These are phyloP conservation scores for Xylaria polymorpha DNA, from an alignment of 2,329 filamentous ascomycete genomes.

Conservation along the genomic window DNA sequence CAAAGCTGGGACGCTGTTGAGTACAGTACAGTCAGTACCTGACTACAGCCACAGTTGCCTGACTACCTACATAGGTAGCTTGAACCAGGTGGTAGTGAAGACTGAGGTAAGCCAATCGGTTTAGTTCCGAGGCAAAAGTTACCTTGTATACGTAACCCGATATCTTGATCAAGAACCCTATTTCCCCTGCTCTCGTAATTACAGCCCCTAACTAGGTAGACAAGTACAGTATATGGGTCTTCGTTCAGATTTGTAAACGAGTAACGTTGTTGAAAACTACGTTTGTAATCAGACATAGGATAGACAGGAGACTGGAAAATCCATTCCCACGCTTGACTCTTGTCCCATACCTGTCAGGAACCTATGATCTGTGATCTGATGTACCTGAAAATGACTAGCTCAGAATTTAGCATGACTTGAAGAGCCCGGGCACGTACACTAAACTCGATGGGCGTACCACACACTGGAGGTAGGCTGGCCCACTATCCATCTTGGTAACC, in stretches of 20 bases:
- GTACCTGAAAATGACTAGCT: conserved; percentile 4
- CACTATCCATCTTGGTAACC: conserved; percentile 30
- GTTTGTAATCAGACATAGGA: background rate
- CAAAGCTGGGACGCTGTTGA: background rate
- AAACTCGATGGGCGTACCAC: background rate
- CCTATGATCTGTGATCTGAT: too few relatives aligned
- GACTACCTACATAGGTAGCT: background rate
- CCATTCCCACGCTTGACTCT: background rate
- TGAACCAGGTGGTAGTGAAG: background rate
- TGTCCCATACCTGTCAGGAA: background rate
- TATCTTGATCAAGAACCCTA: background rate
- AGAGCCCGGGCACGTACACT: background rate
- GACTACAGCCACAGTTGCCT: background rate
- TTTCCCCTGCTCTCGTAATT: background rate
- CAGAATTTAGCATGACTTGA: conserved; percentile 5
- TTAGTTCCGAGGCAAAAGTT: conserved; percentile 17
- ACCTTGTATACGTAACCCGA: background rate
- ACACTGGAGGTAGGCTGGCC: background rate
- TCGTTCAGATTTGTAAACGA: background rate
- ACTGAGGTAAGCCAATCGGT: conserved; percentile 30
- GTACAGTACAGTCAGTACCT: conserved; percentile 15
- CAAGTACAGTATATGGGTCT: background rate
- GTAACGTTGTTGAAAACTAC: background rate
- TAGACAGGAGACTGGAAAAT: background rate
- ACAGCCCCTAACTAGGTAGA: background rate